Base-by-base conservation (phyloP, 2,329 filamentous ascomycete genomes). In the Canariomyces notabilis region DNA sequence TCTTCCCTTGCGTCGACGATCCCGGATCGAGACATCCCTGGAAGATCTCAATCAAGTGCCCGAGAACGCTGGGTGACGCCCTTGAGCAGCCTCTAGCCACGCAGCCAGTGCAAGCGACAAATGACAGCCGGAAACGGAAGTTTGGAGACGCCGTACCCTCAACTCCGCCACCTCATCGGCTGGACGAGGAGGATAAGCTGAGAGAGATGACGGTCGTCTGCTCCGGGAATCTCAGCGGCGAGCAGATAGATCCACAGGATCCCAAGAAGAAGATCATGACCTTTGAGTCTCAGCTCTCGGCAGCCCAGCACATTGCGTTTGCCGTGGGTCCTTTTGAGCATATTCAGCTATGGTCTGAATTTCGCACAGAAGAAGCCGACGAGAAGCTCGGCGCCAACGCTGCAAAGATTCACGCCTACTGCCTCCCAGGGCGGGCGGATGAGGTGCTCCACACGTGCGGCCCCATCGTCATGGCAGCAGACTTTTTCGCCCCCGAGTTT, bases 1-100 rank as follows among this genome's bases (percentile, higher is more conserved):
- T 97, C 20, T 98, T 98, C 59, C 93, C 93, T 1, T 97, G 93
- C 63, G 76, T 97, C 42, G 93, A 98, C 62, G 87, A 95, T 61
- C 80, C 85, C 19, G 82, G 82, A 26, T 83, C 87, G 47, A 79
- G 89, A 46, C 91, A 85, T 60, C 82, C 83, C 9, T 98, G 93
- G 87, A 88, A 89, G 47, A 76, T 98, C 40, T 87, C 87, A 2
- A 83, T 98, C 60, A 89, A 85, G 48, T 91, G 85, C 57, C 88
- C 91, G 9, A 80, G 85, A 41, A 95, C 90, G 0, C 72, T 98
- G 1, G 90, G 90, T 5, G 89, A 96, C 69, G 85, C 78, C 11
- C 71, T 84, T 33, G 70, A 67, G 55, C 74, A 73, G 58, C 70
- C 70, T 12, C 62, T 69, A 20, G 67, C 64, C 20, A 71, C 68